Conservation (phyloP, 2,329 filamentous ascomycete species). For the Hypoxylon sp. region DNA sequence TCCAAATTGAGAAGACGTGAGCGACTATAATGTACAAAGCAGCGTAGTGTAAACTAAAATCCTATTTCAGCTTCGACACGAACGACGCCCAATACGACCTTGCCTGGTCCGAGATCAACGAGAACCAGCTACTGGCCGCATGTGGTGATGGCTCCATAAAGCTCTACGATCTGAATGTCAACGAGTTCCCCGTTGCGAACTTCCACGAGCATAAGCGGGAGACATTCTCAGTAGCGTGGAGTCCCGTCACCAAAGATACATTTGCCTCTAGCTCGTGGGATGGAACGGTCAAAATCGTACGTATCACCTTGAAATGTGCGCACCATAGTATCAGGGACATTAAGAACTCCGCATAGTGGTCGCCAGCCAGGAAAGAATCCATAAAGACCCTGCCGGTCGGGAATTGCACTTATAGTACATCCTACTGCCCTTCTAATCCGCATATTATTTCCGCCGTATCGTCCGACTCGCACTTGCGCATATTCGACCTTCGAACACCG, state of each 20-base stretch:
- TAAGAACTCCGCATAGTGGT: conserved; percentile 72
- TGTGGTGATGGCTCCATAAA: conserved; percentile 96
- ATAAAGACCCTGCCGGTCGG: conserved; percentile 91
- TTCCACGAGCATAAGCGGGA: conserved; percentile 96
- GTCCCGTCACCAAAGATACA: conserved; percentile 88
- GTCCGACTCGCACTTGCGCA: conserved; percentile 87
- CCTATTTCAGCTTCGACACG: conserved; percentile 83
- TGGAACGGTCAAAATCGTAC: conserved; percentile 89
- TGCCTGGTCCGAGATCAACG: conserved; percentile 95
- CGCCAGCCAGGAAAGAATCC: conserved; percentile 80
- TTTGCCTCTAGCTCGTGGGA: conserved; percentile 97
- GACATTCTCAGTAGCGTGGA: conserved; percentile 94
- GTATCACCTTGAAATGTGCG: conserved; percentile 43
- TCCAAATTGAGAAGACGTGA: conserved; percentile 86
- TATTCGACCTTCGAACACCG: conserved; percentile 93
- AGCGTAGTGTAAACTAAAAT: conserved; percentile 19
- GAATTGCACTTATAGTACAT: conserved; percentile 93
- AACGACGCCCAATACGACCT: conserved; percentile 97
- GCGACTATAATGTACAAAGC: conserved; percentile 41
- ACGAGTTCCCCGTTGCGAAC: conserved; percentile 87
- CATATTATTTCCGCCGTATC: conserved; percentile 89
- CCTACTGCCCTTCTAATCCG: conserved; percentile 90
- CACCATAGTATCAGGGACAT: neutral
- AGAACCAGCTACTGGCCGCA: conserved; percentile 91
- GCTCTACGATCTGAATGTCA: conserved; percentile 87